phyloP scores from a whole-genome alignment of 148 eudicot genomes.

The Silene conica region DNA sequence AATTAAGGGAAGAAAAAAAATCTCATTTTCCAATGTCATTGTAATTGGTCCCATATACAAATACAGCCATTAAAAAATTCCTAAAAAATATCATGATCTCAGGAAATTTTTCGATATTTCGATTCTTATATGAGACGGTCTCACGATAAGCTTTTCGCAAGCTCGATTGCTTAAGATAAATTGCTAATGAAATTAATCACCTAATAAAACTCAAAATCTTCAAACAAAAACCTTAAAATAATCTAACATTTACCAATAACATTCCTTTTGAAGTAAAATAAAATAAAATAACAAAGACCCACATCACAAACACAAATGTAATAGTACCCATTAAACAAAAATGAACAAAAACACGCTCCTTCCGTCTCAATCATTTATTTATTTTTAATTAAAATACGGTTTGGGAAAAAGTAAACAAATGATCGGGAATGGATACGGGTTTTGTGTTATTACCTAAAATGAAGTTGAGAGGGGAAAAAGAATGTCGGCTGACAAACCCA shows the following conservation, averaged over 20 bases:
- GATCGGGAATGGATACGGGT: not conserved
- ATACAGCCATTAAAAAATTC: not conserved
- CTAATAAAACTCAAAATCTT: no score
- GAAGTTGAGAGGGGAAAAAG: conserved; percentile 27
- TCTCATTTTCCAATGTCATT: not conserved
- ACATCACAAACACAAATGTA: conserved; percentile 5
- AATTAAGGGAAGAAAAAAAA: not conserved
- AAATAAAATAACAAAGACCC: conserved; percentile 6
- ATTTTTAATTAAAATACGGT: no score
- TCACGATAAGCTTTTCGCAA: no score
- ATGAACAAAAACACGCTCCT: not conserved
- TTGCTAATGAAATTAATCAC: no score
- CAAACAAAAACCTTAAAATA: no score
- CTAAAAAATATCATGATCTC: not conserved
- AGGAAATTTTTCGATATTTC: not conserved
- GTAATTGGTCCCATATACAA: conserved; percentile 1
- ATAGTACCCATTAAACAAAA: not conserved
- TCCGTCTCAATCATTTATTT: no score
- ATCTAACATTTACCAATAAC: not conserved
- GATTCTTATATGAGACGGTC: no score
- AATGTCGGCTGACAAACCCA: conserved; percentile 17
- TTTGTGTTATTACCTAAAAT: conserved; percentile 23
- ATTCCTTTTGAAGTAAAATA: not conserved
- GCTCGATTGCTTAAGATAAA: no score
- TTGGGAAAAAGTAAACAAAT: no score